Evolutionary conservation across 345 rosid species (phyloP).

Genomic region (Raphanus raphanistrum): DNA sequence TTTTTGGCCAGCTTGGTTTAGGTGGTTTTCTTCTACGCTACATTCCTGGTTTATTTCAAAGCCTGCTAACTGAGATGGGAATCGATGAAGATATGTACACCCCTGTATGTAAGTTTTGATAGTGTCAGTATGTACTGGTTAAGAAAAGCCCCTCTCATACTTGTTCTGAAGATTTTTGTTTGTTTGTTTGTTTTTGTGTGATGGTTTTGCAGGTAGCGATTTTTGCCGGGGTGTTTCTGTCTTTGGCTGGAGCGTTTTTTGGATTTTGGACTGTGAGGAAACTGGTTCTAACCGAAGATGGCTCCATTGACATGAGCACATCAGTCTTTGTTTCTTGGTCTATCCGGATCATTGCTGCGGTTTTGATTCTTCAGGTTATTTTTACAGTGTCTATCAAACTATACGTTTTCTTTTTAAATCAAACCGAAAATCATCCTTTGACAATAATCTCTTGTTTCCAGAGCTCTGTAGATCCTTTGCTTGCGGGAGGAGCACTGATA

Average conservation of each 20-base stretch:
- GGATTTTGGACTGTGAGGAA: constrained; percentile 93
- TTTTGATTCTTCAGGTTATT: constrained; percentile 81
- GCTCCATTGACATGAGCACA: constrained; percentile 71
- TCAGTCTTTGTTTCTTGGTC: constrained; percentile 81
- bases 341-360: constrained; percentile 60
- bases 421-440: background rate
- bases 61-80: constrained; percentile 75
- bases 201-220: constrained; percentile 55
- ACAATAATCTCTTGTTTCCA: constrained; percentile 40
- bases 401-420: background rate
- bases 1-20: constrained; percentile 64
- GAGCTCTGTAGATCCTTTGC: constrained; percentile 84
- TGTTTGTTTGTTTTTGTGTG: background rate
- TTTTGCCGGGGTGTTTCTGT: constrained; percentile 70
- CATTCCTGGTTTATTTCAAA: constrained; percentile 60
- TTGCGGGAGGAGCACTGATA: constrained; percentile 64
- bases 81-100: constrained; percentile 91
- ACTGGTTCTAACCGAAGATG: constrained; percentile 81
- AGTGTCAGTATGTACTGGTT: constrained; percentile 13
- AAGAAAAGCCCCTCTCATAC: background rate
- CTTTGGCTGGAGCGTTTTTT: constrained; percentile 88
- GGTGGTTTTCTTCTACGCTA: constrained; percentile 84
- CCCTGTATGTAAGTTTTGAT: constrained; percentile 93
- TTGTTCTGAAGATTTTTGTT: background rate
- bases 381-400: background rate